A percentile compares a stretch with the other conserved stretches of the same genome.
phyloP scores from a whole-genome alignment of 768 basidiomycete genomes.

The Kwoniella botswanensis region DNA sequence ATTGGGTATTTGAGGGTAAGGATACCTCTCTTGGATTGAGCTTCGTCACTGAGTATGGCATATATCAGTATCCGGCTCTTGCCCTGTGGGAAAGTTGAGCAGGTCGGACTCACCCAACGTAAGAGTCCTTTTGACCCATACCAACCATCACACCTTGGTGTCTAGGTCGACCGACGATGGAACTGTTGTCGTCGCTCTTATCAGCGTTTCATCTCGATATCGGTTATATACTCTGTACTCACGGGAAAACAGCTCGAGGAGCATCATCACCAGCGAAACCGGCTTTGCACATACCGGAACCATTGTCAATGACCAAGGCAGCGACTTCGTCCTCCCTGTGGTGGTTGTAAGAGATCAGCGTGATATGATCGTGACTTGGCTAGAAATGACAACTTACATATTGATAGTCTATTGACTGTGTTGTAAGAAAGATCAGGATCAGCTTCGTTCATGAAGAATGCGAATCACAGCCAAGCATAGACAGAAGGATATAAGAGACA shows the following conservation, averaged over 20 bases:
- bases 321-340: conserved; percentile 24
- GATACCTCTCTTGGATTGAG: conserved; percentile 93
- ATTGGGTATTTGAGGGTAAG: conserved; percentile 91
- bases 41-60: conserved; percentile 70
- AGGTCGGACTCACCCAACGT: conserved; percentile 71
- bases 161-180: conserved; percentile 92
- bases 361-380: no score
- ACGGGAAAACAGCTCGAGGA: conserved; percentile 94
- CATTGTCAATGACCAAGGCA: conserved; percentile 58
- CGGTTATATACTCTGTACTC: conserved; percentile 57
- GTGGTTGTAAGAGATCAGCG: neutral
- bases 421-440: conserved; percentile 14
- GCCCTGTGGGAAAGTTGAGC: neutral
- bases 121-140: conserved; percentile 96
- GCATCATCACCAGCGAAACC: conserved; percentile 84
- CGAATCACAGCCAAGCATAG: neutral
- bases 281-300: conserved; percentile 99
- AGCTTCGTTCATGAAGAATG: conserved; percentile 10
- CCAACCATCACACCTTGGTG: conserved; percentile 97
- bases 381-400: conserved; percentile 32
- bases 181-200: conserved; percentile 56
- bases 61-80: neutral
- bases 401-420: conserved; percentile 33
- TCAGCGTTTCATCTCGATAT: neutral
- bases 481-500: neutral